phyloP scores from a whole-genome alignment of 805 yeast genomes.

The Metschnikowia gelsemii region DNA sequence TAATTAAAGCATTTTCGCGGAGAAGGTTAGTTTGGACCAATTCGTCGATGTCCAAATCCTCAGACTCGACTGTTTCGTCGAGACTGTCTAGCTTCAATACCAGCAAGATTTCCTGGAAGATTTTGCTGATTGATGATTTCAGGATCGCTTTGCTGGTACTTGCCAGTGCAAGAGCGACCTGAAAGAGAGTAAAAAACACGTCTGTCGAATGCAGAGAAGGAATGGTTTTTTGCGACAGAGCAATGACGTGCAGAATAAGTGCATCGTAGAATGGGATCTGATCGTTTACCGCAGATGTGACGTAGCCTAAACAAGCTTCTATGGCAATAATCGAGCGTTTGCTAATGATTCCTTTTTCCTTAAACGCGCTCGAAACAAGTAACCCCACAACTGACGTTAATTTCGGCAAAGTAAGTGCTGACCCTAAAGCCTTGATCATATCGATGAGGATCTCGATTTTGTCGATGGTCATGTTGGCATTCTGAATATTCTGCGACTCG shows the following conservation, averaged over 20 bases:
- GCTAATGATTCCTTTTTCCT: slow-evolving; percentile 44
- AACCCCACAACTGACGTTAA: slow-evolving; percentile 26
- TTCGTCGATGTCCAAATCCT: slow-evolving; percentile 45
- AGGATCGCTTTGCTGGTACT: slow-evolving; percentile 8
- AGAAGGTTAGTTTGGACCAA: slow-evolving; percentile 44
- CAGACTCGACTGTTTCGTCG: slow-evolving; percentile 18
- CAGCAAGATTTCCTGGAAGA: slow-evolving; percentile 8
- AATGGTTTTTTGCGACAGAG: background rate
- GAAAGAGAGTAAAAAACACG: slow-evolving; percentile 12
- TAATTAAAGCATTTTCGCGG: slow-evolving; percentile 51
- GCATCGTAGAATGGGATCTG: slow-evolving; percentile 14
- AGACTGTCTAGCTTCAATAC: slow-evolving; percentile 8
- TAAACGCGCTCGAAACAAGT: slow-evolving; percentile 39
- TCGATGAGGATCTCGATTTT: slow-evolving; percentile 61
- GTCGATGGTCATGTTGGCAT: slow-evolving; percentile 44
- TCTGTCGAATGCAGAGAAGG: background rate
- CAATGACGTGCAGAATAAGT: slow-evolving; percentile 6
- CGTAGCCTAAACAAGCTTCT: slow-evolving; percentile 26
- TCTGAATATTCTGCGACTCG: slow-evolving; percentile 17
- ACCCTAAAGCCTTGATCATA: slow-evolving; percentile 50
- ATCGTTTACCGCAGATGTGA: slow-evolving; percentile 10
- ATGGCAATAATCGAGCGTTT: slow-evolving; percentile 51
- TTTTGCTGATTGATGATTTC: slow-evolving; percentile 2
- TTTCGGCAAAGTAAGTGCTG: slow-evolving; percentile 38
- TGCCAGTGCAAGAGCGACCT: slow-evolving; percentile 13